Conservation (phyloP, 2,329 filamentous ascomycete genomes). For the Monosporascus sp. region DNA sequence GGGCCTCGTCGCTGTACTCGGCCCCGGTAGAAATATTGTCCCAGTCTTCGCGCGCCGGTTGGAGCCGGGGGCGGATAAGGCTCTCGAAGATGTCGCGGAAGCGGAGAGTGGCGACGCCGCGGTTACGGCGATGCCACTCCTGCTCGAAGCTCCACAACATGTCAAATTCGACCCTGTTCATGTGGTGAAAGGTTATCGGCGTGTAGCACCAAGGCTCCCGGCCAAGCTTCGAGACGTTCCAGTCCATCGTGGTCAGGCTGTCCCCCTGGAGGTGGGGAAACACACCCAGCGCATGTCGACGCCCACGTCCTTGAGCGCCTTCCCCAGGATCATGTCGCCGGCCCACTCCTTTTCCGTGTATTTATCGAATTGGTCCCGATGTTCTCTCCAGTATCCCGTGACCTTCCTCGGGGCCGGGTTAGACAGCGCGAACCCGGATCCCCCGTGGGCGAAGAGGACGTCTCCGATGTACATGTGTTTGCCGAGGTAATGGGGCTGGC, state of each 20-base stretch:
- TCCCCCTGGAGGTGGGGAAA: constrained; percentile 20
- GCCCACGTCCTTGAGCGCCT: constrained; percentile 11
- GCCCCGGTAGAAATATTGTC: constrained; percentile 15
- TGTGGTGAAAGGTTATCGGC: constrained; percentile 17
- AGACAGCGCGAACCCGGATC: constrained; percentile 29
- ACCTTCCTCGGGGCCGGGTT: constrained; percentile 29
- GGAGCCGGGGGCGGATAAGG: constrained; percentile 11
- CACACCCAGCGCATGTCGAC: constrained; percentile 14
- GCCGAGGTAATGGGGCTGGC: constrained; percentile 28
- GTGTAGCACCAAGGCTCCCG: constrained; percentile 16
- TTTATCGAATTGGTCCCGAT: constrained; percentile 9
- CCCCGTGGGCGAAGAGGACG: constrained; percentile 30
- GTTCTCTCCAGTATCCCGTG: constrained; percentile 7
- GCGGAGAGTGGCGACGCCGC: constrained; percentile 6
- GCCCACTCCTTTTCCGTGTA: constrained; percentile 15
- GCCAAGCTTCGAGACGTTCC: constrained; percentile 13
- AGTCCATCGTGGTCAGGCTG: constrained; percentile 15
- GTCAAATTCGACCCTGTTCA: constrained; percentile 11
- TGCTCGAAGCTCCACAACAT: constrained; percentile 16
- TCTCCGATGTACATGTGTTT: constrained; percentile 26
- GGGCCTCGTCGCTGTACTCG: constrained; percentile 14
- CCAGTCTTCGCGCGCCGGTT: constrained; percentile 9
- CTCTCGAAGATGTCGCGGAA: constrained; percentile 14
- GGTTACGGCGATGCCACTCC: constrained; percentile 9
- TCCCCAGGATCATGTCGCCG: constrained; percentile 18